Base-by-base conservation (phyloP, 345 rosid genomes). In the Linum usitatissimum region DNA sequence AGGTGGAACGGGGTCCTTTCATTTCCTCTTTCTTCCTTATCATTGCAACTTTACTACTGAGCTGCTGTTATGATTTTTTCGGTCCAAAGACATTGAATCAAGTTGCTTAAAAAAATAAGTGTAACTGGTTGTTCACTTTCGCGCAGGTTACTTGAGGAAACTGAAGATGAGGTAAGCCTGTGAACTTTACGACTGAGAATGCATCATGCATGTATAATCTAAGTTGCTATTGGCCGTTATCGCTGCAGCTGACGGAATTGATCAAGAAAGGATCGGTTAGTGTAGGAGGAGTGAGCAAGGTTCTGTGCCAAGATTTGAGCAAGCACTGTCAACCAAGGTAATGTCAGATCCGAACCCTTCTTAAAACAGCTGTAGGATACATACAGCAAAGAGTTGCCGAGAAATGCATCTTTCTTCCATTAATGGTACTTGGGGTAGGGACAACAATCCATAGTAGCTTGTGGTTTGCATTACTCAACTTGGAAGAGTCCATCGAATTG, bases 151-250 rank as follows among this genome's bases (percentile, higher is more conserved):
- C 83, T 90, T 42, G 92, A 93, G 84, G 90, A 90, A 66, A 84
- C 86, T 17, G 99, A 93, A 84, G 99, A 90, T 66, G 88, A 86
- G 90, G 99, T 84, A 68, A 78, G 73, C 58, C 40, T 58, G 60
- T 39, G 53, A 30, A 53, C 45, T 61, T 56, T 21, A 57, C 58
- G 14, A 6, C 51, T 45, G 15, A 34, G 51, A 12, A 45, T 45
- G 12, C 13, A 73, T 71, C 4, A 45, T 45, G 12, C 13, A 73
- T 71, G 55, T 64, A 40, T 28, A 39, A 18, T n/a, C 66, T 67
- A 21, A 55, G 8, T 13, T 14, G 45, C 57, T 53, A 40, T 61
- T 57, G 8, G 53, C 30, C 38, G 65, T 64, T 64, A 53, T 28
- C 51, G 30, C 57, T 74, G 69, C 84, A 93, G 99, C 69, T 93